Evolutionary conservation across 139 green algal genomes (phyloP).

Genomic region (Chlorella vulgaris): DNA sequence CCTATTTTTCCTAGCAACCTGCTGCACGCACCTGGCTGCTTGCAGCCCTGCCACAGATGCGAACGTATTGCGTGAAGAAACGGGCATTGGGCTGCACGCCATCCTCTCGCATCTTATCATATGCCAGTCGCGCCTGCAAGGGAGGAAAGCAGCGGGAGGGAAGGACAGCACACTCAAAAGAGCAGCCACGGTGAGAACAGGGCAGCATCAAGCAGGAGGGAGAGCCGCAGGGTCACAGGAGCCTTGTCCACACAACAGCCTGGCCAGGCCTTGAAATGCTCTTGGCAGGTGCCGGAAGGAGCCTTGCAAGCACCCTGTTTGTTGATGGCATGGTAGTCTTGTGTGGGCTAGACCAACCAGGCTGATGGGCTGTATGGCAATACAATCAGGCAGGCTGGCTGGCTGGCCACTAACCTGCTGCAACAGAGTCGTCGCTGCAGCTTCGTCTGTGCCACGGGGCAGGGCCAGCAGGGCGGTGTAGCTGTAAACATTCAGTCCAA

Average conservation of each 20-base stretch:
- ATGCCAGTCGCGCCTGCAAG: slow-evolving; percentile 10
- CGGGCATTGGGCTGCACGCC: slow-evolving; percentile 32
- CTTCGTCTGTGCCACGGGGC: background rate
- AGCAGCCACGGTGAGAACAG: background rate
- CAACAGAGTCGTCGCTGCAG: background rate
- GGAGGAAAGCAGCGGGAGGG: background rate
- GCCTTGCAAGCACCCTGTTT: too few species aligned
- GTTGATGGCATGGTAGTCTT: background rate
- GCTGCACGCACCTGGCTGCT: background rate
- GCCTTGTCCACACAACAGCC: too few species aligned
- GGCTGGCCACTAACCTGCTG: background rate
- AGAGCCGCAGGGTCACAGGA: too few species aligned
- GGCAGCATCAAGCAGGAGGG: too few species aligned
- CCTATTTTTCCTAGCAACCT: background rate
- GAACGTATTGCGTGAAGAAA: slow-evolving; percentile 29
- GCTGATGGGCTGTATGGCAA: background rate
- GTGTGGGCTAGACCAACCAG: background rate
- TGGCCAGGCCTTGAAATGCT: too few species aligned
- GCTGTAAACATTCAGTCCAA: slow-evolving; percentile 7
- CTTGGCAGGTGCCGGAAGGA: too few species aligned
- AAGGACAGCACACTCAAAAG: background rate
- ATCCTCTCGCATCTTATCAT: slow-evolving; percentile 25
- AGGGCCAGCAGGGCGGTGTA: slow-evolving; percentile 41
- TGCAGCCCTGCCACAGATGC: slow-evolving; percentile 12
- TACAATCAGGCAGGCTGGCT: background rate